These are phyloP conservation scores for Phalaenopsis equestris DNA, from an alignment of 106 monocot genomes.

Conservation along the genomic window DNA sequence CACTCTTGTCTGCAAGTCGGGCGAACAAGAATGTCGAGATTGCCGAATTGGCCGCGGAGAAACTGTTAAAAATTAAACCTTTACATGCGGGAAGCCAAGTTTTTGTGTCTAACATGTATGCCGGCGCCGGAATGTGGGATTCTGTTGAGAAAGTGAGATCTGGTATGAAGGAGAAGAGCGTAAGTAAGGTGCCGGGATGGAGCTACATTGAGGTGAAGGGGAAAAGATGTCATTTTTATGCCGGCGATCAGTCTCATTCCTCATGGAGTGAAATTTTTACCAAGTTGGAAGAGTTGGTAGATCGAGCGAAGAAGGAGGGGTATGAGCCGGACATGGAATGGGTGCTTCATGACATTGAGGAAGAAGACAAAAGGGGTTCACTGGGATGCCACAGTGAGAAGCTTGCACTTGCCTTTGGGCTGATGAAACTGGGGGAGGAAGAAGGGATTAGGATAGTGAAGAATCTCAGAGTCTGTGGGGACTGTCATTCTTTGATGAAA, in stretches of 20 bases:
- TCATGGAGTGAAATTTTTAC: constrained; percentile 19
- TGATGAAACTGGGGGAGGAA: constrained; percentile 15
- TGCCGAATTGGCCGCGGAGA: constrained; percentile 31
- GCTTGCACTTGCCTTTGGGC: constrained; percentile 42
- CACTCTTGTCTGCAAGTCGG: constrained; percentile 35
- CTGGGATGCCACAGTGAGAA: constrained; percentile 57
- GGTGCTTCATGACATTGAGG: constrained; percentile 53
- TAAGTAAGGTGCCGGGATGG: constrained; percentile 32
- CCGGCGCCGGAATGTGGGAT: constrained; percentile 23
- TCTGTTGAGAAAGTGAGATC: constrained; percentile 26
- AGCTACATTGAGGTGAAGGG: constrained; percentile 38
- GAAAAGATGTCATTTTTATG: constrained; percentile 16
- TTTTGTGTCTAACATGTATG: constrained; percentile 42
- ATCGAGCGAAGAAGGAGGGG: constrained; percentile 24
- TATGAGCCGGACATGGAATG: constrained; percentile 41
- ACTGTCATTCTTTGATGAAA: constrained; percentile 62
- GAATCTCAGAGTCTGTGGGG: constrained; percentile 34
- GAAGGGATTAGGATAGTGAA: constrained; percentile 32
- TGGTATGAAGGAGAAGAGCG: constrained; percentile 19
- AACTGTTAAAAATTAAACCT: constrained; percentile 32
- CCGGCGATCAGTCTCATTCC: constrained; percentile 27
- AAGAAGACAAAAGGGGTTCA: constrained; percentile 49
- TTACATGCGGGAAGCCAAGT: constrained; percentile 29
- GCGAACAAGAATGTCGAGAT: constrained; percentile 27
- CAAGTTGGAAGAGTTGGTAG: constrained; percentile 35